Conservation (phyloP, 179 eudicot species). For the Corrigiola litoralis region DNA sequence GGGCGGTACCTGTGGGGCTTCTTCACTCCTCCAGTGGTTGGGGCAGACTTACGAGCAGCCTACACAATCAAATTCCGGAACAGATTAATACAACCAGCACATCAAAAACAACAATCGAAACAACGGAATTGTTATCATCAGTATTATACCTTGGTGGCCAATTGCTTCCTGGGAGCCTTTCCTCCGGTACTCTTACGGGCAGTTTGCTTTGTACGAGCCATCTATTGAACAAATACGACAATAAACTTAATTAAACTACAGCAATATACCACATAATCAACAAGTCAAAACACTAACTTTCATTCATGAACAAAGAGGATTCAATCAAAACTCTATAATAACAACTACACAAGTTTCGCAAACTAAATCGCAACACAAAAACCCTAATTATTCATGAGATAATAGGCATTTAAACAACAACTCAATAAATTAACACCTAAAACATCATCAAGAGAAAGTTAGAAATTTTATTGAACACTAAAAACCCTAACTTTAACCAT, state of each 20-base stretch:
- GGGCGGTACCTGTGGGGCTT: constrained; percentile 85
- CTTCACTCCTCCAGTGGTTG: constrained; percentile 88
- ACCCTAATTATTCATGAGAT: too few species aligned
- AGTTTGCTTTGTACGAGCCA: constrained; percentile 91
- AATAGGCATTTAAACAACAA: too few species aligned
- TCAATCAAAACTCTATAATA: background rate
- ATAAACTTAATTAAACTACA: background rate
- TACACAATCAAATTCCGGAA: background rate
- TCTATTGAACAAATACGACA: constrained; percentile 17
- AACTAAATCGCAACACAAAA: too few species aligned
- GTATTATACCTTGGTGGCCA: constrained; percentile 56
- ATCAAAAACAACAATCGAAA: background rate
- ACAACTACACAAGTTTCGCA: background rate
- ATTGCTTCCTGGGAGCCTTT: constrained; percentile 83
- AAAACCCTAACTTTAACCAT: too few species aligned
- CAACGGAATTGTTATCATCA: background rate
- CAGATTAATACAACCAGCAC: background rate
- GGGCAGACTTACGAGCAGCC: constrained; percentile 88
- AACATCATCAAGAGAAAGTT: too few species aligned
- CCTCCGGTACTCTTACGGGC: constrained; percentile 88
- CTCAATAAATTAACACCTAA: too few species aligned
- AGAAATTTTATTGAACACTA: too few species aligned
- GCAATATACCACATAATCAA: background rate
- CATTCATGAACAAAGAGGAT: background rate
- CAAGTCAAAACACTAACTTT: background rate